Conservation (phyloP, 306 rosid species). For the Hippophae gyantsensis region DNA sequence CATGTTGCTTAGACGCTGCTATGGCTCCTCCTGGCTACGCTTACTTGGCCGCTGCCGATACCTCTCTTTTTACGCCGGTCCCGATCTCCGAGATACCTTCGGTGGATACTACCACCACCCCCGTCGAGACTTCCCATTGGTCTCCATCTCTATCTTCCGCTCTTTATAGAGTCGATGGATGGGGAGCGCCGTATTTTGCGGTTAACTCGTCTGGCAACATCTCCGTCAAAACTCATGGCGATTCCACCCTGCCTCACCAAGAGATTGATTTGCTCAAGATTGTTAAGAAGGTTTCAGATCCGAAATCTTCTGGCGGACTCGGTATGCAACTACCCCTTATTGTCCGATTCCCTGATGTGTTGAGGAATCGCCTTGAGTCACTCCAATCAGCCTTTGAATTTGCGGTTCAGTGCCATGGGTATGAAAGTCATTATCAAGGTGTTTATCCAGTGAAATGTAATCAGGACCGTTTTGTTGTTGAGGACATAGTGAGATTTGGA, state of each 20-base stretch:
- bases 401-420: conserved; percentile 60
- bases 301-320: conserved; percentile 53
- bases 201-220: conserved; percentile 65
- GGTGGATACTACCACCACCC: conserved; percentile 11
- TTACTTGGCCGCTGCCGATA: conserved; percentile 47
- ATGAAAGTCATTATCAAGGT: conserved; percentile 72
- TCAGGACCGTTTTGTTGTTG: conserved; percentile 81
- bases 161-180: conserved; percentile 59
- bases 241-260: conserved; percentile 59
- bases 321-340: conserved; percentile 75
- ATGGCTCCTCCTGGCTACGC: conserved; percentile 62
- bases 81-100: conserved; percentile 36
- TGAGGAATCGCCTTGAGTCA: conserved; percentile 62
- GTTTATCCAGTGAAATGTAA: conserved; percentile 87
- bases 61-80: conserved; percentile 59
- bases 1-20: conserved; percentile 73
- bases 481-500: conserved; percentile 72
- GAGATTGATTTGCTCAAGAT: conserved; percentile 74
- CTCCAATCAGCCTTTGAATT: conserved; percentile 58
- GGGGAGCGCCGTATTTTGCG: conserved; percentile 72
- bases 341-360: conserved; percentile 66
- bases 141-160: conserved; percentile 46
- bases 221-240: conserved; percentile 54
- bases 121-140: conserved; percentile 39
- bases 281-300: conserved; percentile 68